Conservation (phyloP, 2,329 filamentous ascomycete species). For the Arthroderma sp. region DNA sequence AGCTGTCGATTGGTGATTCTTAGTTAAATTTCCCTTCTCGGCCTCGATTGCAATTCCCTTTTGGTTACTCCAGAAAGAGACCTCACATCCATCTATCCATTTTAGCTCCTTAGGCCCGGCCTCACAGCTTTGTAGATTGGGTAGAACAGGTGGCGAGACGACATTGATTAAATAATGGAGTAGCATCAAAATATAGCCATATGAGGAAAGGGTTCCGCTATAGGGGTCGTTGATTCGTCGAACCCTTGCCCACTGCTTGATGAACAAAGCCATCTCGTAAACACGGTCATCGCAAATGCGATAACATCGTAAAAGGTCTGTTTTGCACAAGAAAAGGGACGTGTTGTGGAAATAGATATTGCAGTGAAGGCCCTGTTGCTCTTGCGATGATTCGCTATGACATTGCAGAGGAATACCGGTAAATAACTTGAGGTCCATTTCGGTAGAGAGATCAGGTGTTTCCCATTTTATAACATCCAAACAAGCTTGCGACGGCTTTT, state of each 20-base stretch:
- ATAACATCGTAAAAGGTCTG: constrained; percentile 69
- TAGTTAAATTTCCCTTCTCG: constrained; percentile 44
- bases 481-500: constrained; percentile 51
- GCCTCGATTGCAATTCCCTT: constrained; percentile 52
- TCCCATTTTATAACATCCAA: constrained; percentile 20
- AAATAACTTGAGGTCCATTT: background rate
- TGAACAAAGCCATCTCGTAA: constrained; percentile 63
- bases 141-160: constrained; percentile 64
- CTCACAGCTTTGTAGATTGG: constrained; percentile 50
- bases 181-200: constrained; percentile 86
- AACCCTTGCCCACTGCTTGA: constrained; percentile 82
- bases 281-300: constrained; percentile 66
- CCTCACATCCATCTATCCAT: constrained; percentile 50
- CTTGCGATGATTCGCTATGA: background rate
- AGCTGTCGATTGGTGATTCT: constrained; percentile 58
- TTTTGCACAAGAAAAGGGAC: constrained; percentile 71
- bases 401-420: background rate
- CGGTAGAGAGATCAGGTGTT: constrained; percentile 8
- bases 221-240: constrained; percentile 80
- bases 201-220: constrained; percentile 73
- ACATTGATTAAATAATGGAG: constrained; percentile 82
- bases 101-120: constrained; percentile 21
- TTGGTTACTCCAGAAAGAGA: constrained; percentile 70
- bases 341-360: constrained; percentile 80
- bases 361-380: constrained; percentile 4